phyloP scores from a whole-genome alignment of 2,329 filamentous ascomycete genomes.

The Colletotrichum higginsianum region DNA sequence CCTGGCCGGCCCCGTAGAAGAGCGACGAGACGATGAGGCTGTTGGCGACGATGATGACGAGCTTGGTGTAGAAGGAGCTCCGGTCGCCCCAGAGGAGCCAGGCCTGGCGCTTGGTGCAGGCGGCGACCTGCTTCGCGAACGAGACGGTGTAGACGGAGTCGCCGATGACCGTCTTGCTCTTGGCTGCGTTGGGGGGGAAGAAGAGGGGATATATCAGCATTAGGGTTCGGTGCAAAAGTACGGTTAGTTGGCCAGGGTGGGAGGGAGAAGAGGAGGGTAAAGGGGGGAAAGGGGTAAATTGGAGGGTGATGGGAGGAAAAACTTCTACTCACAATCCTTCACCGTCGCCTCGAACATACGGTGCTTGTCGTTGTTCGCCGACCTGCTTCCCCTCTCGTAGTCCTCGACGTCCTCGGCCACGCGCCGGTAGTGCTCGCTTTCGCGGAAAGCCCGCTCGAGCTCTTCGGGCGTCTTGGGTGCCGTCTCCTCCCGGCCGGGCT shows the following conservation, averaged over 20 bases:
- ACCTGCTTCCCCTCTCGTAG: conserved; percentile 49
- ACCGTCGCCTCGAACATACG: conserved; percentile 33
- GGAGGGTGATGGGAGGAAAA: too few species aligned
- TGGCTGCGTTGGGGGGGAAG: conserved; percentile 55
- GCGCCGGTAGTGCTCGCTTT: conserved; percentile 69
- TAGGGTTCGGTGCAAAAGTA: not conserved
- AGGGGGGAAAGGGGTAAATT: too few species aligned
- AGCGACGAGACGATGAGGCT: conserved; percentile 82
- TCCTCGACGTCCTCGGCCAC: conserved; percentile 70
- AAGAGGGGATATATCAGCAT: not conserved
- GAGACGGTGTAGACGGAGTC: conserved; percentile 84
- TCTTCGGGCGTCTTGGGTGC: conserved; percentile 76
- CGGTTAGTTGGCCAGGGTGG: too few species aligned
- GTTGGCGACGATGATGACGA: conserved; percentile 83
- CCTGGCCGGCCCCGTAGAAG: conserved; percentile 76
- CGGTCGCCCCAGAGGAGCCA: conserved; percentile 85
- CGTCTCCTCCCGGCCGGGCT: conserved; percentile 69
- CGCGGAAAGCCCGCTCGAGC: conserved; percentile 70
- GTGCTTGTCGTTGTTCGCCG: conserved; percentile 54
- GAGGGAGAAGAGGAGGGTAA: too few species aligned
- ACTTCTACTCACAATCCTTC: conserved; percentile 19
- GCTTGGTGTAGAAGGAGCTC: conserved; percentile 82
- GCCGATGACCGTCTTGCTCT: conserved; percentile 77
- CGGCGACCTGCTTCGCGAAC: conserved; percentile 78
- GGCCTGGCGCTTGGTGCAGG: conserved; percentile 80